Conservation (phyloP, 2,329 filamentous ascomycete species). For the Botrytis fabae region DNA sequence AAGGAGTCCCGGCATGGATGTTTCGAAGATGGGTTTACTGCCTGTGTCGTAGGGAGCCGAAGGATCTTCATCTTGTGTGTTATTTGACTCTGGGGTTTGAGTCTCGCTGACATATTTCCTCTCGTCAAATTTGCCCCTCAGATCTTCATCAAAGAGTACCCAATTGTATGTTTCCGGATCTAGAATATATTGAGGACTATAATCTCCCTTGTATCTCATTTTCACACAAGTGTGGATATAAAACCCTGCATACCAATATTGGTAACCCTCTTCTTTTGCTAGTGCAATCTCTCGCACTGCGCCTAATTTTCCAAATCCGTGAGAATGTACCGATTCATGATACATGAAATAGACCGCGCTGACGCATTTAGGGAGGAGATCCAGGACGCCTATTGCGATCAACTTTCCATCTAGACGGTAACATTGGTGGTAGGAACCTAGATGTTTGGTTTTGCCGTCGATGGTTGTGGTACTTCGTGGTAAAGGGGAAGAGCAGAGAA, state of each 20-base stretch:
- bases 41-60: slow-evolving; percentile 26
- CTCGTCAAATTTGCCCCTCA: slow-evolving; percentile 50
- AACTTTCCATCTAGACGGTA: slow-evolving; percentile 75
- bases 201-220: slow-evolving; percentile 85
- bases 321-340: slow-evolving; percentile 69
- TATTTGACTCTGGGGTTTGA: slow-evolving; percentile 11
- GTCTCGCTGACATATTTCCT: slow-evolving; percentile 34
- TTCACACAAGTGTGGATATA: slow-evolving; percentile 81
- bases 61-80: slow-evolving; percentile 6
- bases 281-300: slow-evolving; percentile 72
- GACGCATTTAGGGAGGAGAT: slow-evolving; percentile 73
- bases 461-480: slow-evolving; percentile 46
- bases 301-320: slow-evolving; percentile 72
- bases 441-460: slow-evolving; percentile 53
- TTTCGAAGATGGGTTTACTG: slow-evolving; percentile 54
- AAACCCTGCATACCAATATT: slow-evolving; percentile 80
- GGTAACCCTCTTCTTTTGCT: slow-evolving; percentile 67
- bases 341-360: slow-evolving; percentile 85
- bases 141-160: slow-evolving; percentile 55
- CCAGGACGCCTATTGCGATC: slow-evolving; percentile 74
- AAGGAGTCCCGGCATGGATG: slow-evolving; percentile 66
- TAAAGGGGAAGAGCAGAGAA: slow-evolving; percentile 72
- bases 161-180: slow-evolving; percentile 66
- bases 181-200: slow-evolving; percentile 70
- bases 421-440: slow-evolving; percentile 81